These are phyloP conservation scores for Peronospora farinosa DNA, from an alignment of 352 stramenopile genomes.

Conservation along the genomic window DNA sequence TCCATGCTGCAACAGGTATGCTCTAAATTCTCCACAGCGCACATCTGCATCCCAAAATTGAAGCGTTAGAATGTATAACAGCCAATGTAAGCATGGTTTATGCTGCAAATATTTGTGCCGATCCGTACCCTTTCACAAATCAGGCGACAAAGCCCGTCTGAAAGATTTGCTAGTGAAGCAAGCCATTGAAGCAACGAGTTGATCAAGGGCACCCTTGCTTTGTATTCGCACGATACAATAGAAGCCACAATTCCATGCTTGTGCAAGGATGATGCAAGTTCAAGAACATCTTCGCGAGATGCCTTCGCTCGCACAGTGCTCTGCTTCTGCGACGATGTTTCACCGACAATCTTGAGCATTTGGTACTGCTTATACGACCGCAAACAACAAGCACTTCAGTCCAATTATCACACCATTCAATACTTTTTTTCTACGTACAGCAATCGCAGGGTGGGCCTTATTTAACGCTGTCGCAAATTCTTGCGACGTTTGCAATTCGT, in stretches of 20 bases:
- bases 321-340: conserved; percentile 72
- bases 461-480: conserved; percentile 76
- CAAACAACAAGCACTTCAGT: conserved; percentile 10
- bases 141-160: conserved; percentile 71
- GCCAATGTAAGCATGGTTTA: neutral
- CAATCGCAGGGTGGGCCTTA: conserved; percentile 60
- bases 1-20: conserved; percentile 36
- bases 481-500: conserved; percentile 88
- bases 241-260: conserved; percentile 73
- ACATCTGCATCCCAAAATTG: conserved; percentile 25
- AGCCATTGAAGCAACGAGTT: conserved; percentile 77
- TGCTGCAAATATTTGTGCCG: neutral
- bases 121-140: conserved; percentile 69
- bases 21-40: conserved; percentile 33
- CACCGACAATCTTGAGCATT: conserved; percentile 73
- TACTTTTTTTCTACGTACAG: conserved; percentile 28
- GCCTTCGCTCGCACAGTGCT: conserved; percentile 60
- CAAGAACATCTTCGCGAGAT: conserved; percentile 59
- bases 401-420: neutral
- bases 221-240: conserved; percentile 75
- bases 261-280: conserved; percentile 60
- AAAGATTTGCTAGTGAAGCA: conserved; percentile 70
- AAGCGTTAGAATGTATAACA: conserved; percentile 13
- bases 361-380: conserved; percentile 43
- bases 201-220: conserved; percentile 53